Evolutionary conservation across 78 protist genomes (phyloP).

Genomic region (Creolimax fragrantissima): DNA sequence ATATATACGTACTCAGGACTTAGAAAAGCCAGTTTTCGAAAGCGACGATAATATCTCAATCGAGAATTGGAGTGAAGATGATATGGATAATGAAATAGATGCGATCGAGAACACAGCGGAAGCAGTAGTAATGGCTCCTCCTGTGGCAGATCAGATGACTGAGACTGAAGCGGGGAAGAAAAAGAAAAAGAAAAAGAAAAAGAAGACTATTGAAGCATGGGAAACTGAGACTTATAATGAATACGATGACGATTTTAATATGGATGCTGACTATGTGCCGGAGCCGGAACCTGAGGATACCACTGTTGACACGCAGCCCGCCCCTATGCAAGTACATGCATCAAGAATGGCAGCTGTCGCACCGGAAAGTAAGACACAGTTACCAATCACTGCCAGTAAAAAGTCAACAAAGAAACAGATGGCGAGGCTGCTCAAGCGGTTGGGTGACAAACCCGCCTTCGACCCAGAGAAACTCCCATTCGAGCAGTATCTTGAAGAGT

Average conservation of each 20-base stretch:
- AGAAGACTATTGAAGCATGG: background rate
- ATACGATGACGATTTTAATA: background rate
- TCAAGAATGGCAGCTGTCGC: background rate
- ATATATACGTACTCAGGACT: too few relatives aligned
- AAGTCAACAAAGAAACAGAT: background rate
- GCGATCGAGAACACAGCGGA: background rate
- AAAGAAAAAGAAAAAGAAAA: background rate
- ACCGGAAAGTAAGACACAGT: background rate
- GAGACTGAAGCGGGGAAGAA: background rate
- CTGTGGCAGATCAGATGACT: background rate
- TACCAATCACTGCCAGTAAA: background rate
- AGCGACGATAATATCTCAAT: background rate
- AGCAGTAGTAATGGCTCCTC: background rate
- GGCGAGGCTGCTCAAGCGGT: background rate
- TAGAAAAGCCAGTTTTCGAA: slow-evolving; percentile 1
- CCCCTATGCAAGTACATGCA: background rate
- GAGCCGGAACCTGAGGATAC: background rate
- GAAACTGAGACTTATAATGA: background rate
- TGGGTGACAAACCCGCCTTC: background rate
- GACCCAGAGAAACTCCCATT: background rate
- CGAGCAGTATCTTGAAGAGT: slow-evolving; percentile 7
- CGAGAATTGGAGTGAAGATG: background rate
- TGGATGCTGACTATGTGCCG: slow-evolving; percentile 6
- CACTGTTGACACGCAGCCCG: background rate
- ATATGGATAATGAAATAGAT: background rate